Evolutionary conservation across 2,329 filamentous ascomycete genomes (phyloP), one percentile per base, ranked within the genome.

Genomic region (Pseudogymnoascus sp.): DNA sequence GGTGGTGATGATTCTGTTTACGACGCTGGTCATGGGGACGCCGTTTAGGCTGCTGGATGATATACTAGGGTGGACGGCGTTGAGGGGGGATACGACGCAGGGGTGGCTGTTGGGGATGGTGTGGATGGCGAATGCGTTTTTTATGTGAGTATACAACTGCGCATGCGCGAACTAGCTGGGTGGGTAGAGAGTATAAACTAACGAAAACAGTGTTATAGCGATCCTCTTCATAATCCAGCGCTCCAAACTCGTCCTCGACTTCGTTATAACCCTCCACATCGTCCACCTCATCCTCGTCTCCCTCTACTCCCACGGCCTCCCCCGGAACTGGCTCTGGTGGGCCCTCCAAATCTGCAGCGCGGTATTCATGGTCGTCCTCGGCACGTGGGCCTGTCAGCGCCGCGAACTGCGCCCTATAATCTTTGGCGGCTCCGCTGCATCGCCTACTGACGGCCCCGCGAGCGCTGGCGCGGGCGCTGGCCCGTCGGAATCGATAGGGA

Each of bases 231-330:
- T 98, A 65, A 86, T 99, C 69, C 87, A 89, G 19, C 91, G 95
- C 67, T 95, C 90, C 60, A 98, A 98, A 76, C 89, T 98, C 66
- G 90, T 98, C 61, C 92, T 92, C 69, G 95, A 99, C 77, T 99
- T 98, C 75, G 90, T 92, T 34, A 80, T 97, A 23, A 96, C 93
- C 2, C 84, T 97, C 16, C 92, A 96, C 78, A 84, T 90, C 74
- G 79, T 96, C 45, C 90, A 96, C 75, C 83, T 96, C 62, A 68
- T 95, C 71, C 76, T 91, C 71, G 90, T 90, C 28, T 88, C 87
- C 19, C 75, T 96, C 36, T 96, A 96, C 77, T 88, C 90, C 2
- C 86, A 86, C 71, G 83, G 85, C 8, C 74, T 98, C 28, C 95
- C 95, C 1, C 81, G 83, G 8, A 88, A 93, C 75, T 78, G 86